Conservation (phyloP, 2,329 filamentous ascomycete genomes). For the Penicillium sclerotiorum region DNA sequence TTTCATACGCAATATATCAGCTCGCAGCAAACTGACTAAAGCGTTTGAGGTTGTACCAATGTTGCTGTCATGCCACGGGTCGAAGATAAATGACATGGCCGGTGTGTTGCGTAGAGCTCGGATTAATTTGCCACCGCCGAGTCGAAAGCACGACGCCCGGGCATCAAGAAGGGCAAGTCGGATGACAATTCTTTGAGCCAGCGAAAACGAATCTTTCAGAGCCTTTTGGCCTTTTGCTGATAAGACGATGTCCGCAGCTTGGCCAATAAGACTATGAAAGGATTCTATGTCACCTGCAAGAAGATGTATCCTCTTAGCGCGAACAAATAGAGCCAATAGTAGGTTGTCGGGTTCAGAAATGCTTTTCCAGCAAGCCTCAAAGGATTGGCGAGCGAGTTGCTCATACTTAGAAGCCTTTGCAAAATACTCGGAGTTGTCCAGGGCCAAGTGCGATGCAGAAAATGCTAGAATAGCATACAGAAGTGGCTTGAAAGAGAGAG, state of each 20-base stretch:
- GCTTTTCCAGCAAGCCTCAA: neutral
- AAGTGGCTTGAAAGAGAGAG: neutral
- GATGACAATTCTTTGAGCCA: neutral
- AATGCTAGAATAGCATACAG: neutral
- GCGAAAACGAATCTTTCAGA: neutral
- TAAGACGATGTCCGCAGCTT: neutral
- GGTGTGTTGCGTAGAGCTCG: neutral
- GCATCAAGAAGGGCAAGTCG: neutral
- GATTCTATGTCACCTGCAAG: neutral
- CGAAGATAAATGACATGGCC: neutral
- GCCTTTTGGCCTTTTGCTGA: neutral
- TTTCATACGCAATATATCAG: neutral
- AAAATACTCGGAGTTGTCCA: neutral
- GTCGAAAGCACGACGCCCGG: neutral
- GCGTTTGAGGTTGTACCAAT: neutral
- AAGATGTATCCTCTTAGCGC: neutral
- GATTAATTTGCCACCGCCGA: neutral
- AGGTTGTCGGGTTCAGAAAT: neutral
- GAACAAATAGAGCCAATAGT: neutral
- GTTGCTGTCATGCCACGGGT: neutral
- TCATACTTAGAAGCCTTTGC: neutral
- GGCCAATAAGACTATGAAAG: neutral
- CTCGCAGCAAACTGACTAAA: neutral
- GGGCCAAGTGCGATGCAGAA: neutral
- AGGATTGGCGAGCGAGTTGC: neutral